phyloP scores from a whole-genome alignment of 306 rosid genomes.

The Vicia sativa region DNA sequence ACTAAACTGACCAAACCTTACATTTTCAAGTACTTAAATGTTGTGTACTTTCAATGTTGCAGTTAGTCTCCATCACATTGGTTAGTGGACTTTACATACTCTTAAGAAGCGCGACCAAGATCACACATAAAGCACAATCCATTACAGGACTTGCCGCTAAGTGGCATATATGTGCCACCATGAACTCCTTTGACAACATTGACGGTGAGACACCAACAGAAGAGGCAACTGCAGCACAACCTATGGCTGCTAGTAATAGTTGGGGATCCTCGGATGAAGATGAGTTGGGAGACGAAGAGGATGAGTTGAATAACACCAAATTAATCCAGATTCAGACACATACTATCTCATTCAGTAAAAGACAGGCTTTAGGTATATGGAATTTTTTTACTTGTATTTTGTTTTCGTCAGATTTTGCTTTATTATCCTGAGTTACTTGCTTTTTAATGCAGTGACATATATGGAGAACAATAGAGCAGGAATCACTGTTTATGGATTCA shows the following conservation, averaged over 20 bases:
- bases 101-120: constrained; percentile 75
- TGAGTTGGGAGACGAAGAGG: constrained; percentile 65
- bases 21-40: neutral
- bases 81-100: constrained; percentile 80
- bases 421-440: constrained; percentile 20
- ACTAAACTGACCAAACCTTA: neutral
- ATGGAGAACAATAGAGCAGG: constrained; percentile 88
- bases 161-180: constrained; percentile 82
- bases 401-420: constrained; percentile 9
- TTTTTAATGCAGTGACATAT: constrained; percentile 71
- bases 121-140: constrained; percentile 89
- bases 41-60: constrained; percentile 38
- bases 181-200: constrained; percentile 65
- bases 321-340: constrained; percentile 62
- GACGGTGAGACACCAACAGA: constrained; percentile 61
- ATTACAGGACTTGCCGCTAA: constrained; percentile 79
- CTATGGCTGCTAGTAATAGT: constrained; percentile 27
- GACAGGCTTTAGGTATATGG: constrained; percentile 85
- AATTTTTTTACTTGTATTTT: constrained; percentile 9
- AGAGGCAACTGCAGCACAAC: constrained; percentile 43
- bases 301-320: constrained; percentile 71
- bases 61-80: constrained; percentile 78
- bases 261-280: constrained; percentile 71
- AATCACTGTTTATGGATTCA: constrained; percentile 78
- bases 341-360: constrained; percentile 83